Percentiles rank a stretch among this genome's conserved stretches.
These are phyloP conservation scores for Lecanicillium sp. DNA, from an alignment of 2,329 filamentous ascomycete species.

Conservation along the genomic window DNA sequence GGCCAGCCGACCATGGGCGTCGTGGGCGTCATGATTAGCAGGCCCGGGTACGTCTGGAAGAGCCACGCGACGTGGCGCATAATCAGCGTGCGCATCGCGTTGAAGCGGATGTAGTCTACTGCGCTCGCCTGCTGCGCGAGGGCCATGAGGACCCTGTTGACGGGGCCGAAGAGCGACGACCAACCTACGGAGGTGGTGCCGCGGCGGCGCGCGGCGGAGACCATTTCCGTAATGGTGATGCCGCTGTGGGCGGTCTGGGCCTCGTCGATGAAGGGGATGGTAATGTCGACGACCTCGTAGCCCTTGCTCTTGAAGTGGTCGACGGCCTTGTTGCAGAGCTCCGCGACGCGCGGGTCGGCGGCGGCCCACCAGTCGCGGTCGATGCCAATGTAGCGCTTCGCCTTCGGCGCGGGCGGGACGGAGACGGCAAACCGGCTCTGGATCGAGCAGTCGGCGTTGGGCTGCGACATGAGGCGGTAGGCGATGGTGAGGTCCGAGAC, in stretches of 20 bases:
- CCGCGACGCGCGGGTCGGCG: slow-evolving; percentile 54
- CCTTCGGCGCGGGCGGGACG: slow-evolving; percentile 29
- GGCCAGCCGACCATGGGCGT: slow-evolving; percentile 70
- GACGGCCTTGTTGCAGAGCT: slow-evolving; percentile 54
- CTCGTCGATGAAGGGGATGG: slow-evolving; percentile 58
- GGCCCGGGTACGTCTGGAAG: slow-evolving; percentile 61
- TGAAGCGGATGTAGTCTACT: slow-evolving; percentile 63
- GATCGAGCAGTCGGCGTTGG: slow-evolving; percentile 54
- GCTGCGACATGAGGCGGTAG: slow-evolving; percentile 73
- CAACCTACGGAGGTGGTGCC: slow-evolving; percentile 38
- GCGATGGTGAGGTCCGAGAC: slow-evolving; percentile 72
- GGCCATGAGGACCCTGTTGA: slow-evolving; percentile 63
- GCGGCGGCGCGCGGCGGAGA: slow-evolving; percentile 36
- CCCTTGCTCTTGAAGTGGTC: slow-evolving; percentile 45
- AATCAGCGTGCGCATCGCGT: slow-evolving; percentile 64
- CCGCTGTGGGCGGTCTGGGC: slow-evolving; percentile 71
- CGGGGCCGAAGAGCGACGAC: slow-evolving; percentile 49
- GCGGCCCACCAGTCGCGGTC: slow-evolving; percentile 43
- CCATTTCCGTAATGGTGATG: slow-evolving; percentile 68
- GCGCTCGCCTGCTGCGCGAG: slow-evolving; percentile 58
- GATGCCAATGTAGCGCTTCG: slow-evolving; percentile 63
- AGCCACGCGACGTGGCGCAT: slow-evolving; percentile 73
- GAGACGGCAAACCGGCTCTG: slow-evolving; percentile 59
- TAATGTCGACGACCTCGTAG: slow-evolving; percentile 49
- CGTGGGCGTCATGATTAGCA: slow-evolving; percentile 75